These are phyloP conservation scores for Pseudopediastrum boryanum DNA, from an alignment of 139 green algal genomes.

Conservation along the genomic window DNA sequence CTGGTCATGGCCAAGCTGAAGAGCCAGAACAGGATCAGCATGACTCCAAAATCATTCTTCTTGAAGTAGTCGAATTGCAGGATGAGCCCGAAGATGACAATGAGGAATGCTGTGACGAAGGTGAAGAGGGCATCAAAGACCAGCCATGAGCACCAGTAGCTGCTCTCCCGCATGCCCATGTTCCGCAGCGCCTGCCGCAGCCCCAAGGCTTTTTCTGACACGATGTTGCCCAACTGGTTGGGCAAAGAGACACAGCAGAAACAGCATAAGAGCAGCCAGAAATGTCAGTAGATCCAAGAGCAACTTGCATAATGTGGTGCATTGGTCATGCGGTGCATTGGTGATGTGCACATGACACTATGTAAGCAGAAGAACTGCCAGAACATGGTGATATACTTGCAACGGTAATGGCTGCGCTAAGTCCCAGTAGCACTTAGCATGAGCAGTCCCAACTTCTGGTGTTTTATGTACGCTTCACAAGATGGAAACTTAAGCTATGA, in stretches of 20 bases:
- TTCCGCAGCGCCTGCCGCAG: constrained; percentile 84
- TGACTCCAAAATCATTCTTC: constrained; percentile 82
- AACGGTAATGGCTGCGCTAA: too few relatives aligned
- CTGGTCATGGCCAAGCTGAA: constrained; percentile 84
- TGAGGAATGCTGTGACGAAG: constrained; percentile 65
- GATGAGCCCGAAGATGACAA: constrained; percentile 87
- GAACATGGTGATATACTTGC: too few relatives aligned
- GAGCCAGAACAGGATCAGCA: constrained; percentile 93
- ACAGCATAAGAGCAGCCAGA: neutral
- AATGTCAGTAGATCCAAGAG: neutral
- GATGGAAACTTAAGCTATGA: too few relatives aligned
- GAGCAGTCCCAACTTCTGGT: too few relatives aligned
- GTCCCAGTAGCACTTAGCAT: too few relatives aligned
- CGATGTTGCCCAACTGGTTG: constrained; percentile 66
- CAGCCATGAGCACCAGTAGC: constrained; percentile 91
- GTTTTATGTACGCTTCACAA: too few relatives aligned
- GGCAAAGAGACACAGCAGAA: neutral
- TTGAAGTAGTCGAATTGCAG: constrained; percentile 92
- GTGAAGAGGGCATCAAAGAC: constrained; percentile 54
- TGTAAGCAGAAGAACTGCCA: too few relatives aligned
- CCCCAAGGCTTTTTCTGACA: constrained; percentile 73
- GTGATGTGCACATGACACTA: too few relatives aligned
- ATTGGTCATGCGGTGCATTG: too few relatives aligned
- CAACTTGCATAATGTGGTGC: neutral
- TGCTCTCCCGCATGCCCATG: constrained; percentile 87